Conservation (phyloP, 176 grass and related monocot genomes). For the Carex kokanica region DNA sequence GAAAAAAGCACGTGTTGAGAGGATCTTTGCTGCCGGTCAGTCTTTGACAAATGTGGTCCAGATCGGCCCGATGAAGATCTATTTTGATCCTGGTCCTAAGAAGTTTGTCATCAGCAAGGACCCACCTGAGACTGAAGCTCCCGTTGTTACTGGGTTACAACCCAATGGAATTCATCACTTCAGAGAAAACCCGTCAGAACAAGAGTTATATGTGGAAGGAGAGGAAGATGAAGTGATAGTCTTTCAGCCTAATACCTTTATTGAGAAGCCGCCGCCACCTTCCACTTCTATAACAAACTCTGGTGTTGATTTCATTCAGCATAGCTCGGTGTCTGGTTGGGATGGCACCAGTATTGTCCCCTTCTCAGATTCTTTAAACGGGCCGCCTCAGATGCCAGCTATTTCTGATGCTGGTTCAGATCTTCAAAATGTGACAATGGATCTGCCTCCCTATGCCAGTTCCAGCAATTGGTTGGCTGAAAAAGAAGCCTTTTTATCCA, state of each 20-base stretch:
- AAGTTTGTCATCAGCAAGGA: constrained; percentile 60
- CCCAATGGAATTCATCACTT: constrained; percentile 7
- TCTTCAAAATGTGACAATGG: constrained; percentile 20
- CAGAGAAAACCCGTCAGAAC: background rate
- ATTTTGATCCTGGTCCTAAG: constrained; percentile 55
- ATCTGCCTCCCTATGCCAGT: constrained; percentile 30
- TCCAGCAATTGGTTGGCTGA: constrained; percentile 37
- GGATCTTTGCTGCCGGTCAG: constrained; percentile 68
- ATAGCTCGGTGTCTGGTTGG: constrained; percentile 33
- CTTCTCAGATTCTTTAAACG: constrained; percentile 40
- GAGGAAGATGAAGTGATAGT: constrained; percentile 98
- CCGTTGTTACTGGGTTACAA: constrained; percentile 24
- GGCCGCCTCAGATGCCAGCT: constrained; percentile 24
- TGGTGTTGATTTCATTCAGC: constrained; percentile 39
- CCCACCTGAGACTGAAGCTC: constrained; percentile 40
- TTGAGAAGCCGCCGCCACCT: constrained; percentile 18
- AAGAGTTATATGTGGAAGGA: constrained; percentile 47
- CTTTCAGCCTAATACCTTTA: constrained; percentile 55
- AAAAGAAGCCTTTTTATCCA: constrained; percentile 43
- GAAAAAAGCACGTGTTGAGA: constrained; percentile 57
- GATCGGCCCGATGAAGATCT: constrained; percentile 63
- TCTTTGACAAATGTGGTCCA: constrained; percentile 51
- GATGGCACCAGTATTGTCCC: constrained; percentile 30
- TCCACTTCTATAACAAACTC: constrained; percentile 20
- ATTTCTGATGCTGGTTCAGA: constrained; percentile 34